These are phyloP conservation scores for Ettlia oleoabundans DNA, from an alignment of 139 green algal genomes.

Conservation along the genomic window DNA sequence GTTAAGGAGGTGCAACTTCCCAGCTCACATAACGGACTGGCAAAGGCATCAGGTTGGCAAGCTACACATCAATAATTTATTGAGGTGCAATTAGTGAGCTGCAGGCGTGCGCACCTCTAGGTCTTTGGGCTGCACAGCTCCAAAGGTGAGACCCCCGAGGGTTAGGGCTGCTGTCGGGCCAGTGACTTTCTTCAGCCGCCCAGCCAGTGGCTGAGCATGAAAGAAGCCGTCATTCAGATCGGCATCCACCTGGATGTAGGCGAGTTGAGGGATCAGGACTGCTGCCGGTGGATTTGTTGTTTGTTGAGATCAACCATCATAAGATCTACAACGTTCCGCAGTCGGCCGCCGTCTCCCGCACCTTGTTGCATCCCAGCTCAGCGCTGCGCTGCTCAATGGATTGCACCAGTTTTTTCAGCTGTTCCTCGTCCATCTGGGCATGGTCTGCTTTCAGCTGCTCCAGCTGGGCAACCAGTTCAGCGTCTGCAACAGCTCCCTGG, in stretches of 20 bases:
- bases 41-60: too few species aligned
- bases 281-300: too few species aligned
- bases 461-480: background rate
- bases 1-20: too few species aligned
- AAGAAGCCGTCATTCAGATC: conserved; percentile 13
- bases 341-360: background rate
- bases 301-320: background rate
- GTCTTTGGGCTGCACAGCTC: background rate
- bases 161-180: background rate
- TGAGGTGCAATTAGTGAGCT: too few species aligned
- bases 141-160: conserved; percentile 9
- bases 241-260: background rate
- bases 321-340: background rate
- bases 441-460: background rate
- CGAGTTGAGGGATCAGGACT: background rate
- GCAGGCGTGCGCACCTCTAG: conserved; percentile 2
- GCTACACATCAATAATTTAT: too few species aligned
- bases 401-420: background rate
- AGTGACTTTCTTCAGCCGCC: conserved; percentile 24
- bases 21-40: too few species aligned
- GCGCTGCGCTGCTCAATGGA: background rate
- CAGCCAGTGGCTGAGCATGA: background rate
- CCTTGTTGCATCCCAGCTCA: conserved; percentile 12
- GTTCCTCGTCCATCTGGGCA: conserved; percentile 6
- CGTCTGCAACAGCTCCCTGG: too few species aligned